Percentiles rank a stretch among this genome's conserved stretches.
phyloP scores from a whole-genome alignment of 805 yeast species.

The Nakazawaea peltata region DNA sequence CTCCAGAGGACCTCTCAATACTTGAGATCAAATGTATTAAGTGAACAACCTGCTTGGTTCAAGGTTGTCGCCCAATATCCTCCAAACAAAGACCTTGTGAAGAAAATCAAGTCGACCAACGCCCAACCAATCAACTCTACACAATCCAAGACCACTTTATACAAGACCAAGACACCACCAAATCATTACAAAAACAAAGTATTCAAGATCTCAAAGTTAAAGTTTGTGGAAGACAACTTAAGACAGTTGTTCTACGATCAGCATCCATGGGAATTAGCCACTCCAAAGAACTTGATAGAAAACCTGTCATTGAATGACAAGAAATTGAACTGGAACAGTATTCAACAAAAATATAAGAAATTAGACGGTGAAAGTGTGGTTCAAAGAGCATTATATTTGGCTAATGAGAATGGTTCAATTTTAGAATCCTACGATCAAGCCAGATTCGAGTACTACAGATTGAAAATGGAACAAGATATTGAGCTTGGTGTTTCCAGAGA shows the following conservation, averaged over 20 bases:
- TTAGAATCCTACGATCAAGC: slow-evolving; percentile 78
- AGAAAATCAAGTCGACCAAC: slow-evolving; percentile 25
- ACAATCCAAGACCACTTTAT: slow-evolving; percentile 17
- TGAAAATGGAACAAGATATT: slow-evolving; percentile 78
- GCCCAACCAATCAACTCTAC: slow-evolving; percentile 14
- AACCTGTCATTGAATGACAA: slow-evolving; percentile 50
- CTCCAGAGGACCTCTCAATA: slow-evolving; percentile 76
- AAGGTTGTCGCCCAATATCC: slow-evolving; percentile 78
- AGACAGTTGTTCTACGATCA: slow-evolving; percentile 79
- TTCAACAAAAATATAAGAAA: slow-evolving; percentile 65
- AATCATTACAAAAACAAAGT: slow-evolving; percentile 31
- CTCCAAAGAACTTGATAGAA: slow-evolving; percentile 81
- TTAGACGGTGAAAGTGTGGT: slow-evolving; percentile 88
- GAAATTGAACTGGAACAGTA: slow-evolving; percentile 65
- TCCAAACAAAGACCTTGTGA: slow-evolving; percentile 58
- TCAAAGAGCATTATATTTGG: slow-evolving; percentile 57
- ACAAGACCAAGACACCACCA: slow-evolving; percentile 38
- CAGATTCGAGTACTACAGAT: slow-evolving; percentile 77
- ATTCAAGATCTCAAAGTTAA: slow-evolving; percentile 44
- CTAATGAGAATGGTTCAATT: slow-evolving; percentile 31
- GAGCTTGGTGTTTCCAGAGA: slow-evolving; percentile 67
- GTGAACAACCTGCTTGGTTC: slow-evolving; percentile 80
- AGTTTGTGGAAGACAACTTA: slow-evolving; percentile 69
- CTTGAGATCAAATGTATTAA: slow-evolving; percentile 61
- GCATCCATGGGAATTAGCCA: slow-evolving; percentile 97